Conservation (phyloP, 768 basidiomycete species). For the Leucocoprinus birnbaumii region DNA sequence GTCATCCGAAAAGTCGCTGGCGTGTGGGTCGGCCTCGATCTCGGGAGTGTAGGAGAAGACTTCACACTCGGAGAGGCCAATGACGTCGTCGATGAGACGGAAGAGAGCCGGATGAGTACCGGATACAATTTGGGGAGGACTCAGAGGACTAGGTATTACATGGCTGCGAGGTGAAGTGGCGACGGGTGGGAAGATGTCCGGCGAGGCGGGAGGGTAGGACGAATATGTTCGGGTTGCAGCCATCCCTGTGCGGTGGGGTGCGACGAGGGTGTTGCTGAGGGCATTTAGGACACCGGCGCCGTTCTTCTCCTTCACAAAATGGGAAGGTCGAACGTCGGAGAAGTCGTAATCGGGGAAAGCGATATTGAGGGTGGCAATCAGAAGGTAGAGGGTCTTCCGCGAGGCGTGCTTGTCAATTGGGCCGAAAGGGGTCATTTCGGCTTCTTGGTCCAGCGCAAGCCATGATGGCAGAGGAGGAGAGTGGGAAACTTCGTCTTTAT, state of each 20-base stretch:
- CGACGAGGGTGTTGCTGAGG: constrained; percentile 78
- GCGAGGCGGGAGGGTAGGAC: constrained; percentile 72
- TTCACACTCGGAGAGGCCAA: constrained; percentile 89
- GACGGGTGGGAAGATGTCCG: constrained; percentile 76
- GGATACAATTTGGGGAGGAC: constrained; percentile 69
- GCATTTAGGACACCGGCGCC: constrained; percentile 79
- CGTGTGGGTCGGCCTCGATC: constrained; percentile 92
- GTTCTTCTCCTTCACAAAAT: constrained; percentile 85
- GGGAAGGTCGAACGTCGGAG: constrained; percentile 84
- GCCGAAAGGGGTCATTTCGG: constrained; percentile 85
- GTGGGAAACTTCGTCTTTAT: constrained; percentile 75
- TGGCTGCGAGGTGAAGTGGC: constrained; percentile 67
- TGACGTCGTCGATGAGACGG: constrained; percentile 84
- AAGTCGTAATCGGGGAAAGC: constrained; percentile 99
- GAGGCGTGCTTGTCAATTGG: constrained; percentile 82
- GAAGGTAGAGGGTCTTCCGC: constrained; percentile 91
- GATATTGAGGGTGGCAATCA: constrained; percentile 95
- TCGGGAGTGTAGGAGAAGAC: constrained; percentile 94
- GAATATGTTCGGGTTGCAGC: constrained; percentile 81
- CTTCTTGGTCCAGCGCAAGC: constrained; percentile 66
- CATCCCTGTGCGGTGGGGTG: constrained; percentile 64
- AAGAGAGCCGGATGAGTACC: constrained; percentile 89
- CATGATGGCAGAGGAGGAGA: constrained; percentile 86
- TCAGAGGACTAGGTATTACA: constrained; percentile 58
- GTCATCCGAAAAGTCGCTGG: constrained; percentile 75